Evolutionary conservation across 805 yeast species (phyloP), one percentile per base, ranked within the genome.

Genomic region (Myxozyma mucilagina): DNA sequence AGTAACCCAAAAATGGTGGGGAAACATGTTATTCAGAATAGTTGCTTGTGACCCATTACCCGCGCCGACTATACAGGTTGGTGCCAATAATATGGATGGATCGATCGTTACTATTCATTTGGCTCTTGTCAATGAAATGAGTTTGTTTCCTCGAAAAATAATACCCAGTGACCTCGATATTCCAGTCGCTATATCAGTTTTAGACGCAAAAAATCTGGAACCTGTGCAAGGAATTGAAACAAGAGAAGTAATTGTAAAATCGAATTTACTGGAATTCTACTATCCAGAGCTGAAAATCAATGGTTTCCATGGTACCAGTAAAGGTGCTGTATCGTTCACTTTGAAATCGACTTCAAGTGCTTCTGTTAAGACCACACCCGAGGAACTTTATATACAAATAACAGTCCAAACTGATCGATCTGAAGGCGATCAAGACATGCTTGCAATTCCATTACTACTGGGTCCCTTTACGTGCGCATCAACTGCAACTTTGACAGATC

Each of bases 111-210:
- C 55, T 3, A 49, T 63, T 4, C 66, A 63, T 35, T 36, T 60
- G 29, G 64, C 58, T 14, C 35, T 60, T 14, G 61, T 60, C n/a
- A 63, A 60, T 42, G 66, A 63, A 29, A 63, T 63, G 66, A 63
- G 50, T 36, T 34, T 63, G 16, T 60, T 56, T 41, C 64, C 64
- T 1, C 42, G 47, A 10, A 57, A 49, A 4, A 44, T 47, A 10
- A 7, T 60, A n/a, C n/a, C 53, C 7, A 31, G 50, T 13, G 57
- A 38, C 6, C 32, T 18, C 39, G 47, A 47, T 31, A 20, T 60
- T 10, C 9, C 6, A 1, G 56, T 60, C 35, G 31, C 34, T 7
- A 43, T 58, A 20, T 14, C 55, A 10, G 38, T 42, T 3, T 8
- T 39, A 5, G 24, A n/a, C 13, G 47, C 8, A 18, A 10, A n/a